Evolutionary conservation across 2,329 filamentous ascomycete genomes (phyloP), one percentile per base, ranked within the genome.

Genomic region (Neurospora sp.): DNA sequence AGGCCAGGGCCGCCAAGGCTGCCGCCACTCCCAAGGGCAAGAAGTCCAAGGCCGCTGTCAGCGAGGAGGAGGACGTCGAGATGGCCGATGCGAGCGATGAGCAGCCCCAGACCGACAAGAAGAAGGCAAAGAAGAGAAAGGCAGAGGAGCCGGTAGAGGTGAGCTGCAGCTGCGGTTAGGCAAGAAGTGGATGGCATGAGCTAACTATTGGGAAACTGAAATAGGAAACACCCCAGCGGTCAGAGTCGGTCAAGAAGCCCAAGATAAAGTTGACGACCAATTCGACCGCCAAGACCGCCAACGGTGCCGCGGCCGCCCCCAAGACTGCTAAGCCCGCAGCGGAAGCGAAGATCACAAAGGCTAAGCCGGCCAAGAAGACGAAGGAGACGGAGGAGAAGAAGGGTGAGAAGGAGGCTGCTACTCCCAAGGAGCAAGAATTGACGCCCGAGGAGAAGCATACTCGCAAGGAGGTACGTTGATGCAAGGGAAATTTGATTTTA

Each of bases 101-200:
- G 36, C 86, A 87, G 40, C 77, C 79, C 36, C 75, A 79, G 33
- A 76, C 77, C 67, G 80, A 81, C 74, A 80, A 82, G 71, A 86
- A 86, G 79, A 85, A 85, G 77, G 77, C 85, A 6, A 92, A 91
- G 87, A 97, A 97, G 86, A 90, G 93, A 76, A 97, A 97, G 87
- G 90, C 92, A 77, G 91, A 88, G 15, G 93, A 96, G 69, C 88
- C 88, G n/a, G 85, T 84, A 33, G 91, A 90, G 81, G 89, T 89
- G 78, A 81, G 84, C 75, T 57, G n/a, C 8, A 19, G 28, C 28
- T 17, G 23, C 38, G 15, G 37, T 11, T 17, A 23, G 6, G n/a
- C 39, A 28, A n/a, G 8, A 37, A 23, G 19, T 39, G 17, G 6
- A 4, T 19, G 19, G 2, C 38, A 19, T 57, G 15, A 36, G 38